These are phyloP conservation scores for Nitzschia putrida DNA, from an alignment of 108 stramenopile species.

Conservation along the genomic window DNA sequence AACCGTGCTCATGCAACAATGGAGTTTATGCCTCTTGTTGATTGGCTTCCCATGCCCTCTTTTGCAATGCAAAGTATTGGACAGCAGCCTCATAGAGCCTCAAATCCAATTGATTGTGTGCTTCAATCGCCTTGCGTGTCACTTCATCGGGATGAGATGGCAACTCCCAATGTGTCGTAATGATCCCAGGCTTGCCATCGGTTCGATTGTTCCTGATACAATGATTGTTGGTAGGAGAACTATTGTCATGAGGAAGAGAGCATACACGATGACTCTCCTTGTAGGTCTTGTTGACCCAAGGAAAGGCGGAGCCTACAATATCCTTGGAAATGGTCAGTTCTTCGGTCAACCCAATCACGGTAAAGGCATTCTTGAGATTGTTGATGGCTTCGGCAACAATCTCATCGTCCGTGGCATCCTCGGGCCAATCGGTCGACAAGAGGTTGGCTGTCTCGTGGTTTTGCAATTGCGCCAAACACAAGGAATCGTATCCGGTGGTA, in stretches of 20 bases:
- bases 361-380: slow-evolving; percentile 61
- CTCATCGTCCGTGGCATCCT: slow-evolving; percentile 20
- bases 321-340: slow-evolving; percentile 45
- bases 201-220: slow-evolving; percentile 31
- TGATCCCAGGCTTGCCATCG: slow-evolving; percentile 5
- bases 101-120: slow-evolving; percentile 70
- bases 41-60: slow-evolving; percentile 23
- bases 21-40: background rate
- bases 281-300: slow-evolving; percentile 56
- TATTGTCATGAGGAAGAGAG: slow-evolving; percentile 57
- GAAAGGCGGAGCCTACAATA: slow-evolving; percentile 61
- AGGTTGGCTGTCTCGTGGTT: slow-evolving; percentile 73
- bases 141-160: slow-evolving; percentile 62
- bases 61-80: slow-evolving; percentile 60
- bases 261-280: slow-evolving; percentile 32
- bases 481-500: slow-evolving; percentile 8
- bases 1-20: no score
- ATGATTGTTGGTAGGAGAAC: slow-evolving; percentile 56
- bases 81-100: slow-evolving; percentile 73
- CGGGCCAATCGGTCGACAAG: slow-evolving; percentile 24
- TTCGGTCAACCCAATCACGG: slow-evolving; percentile 74
- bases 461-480: slow-evolving; percentile 62
- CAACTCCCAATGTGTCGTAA: slow-evolving; percentile 53
- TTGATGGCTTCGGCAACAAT: slow-evolving; percentile 65
- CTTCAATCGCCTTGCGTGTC: slow-evolving; percentile 51